These are phyloP conservation scores for Fonsecaea erecta DNA, from an alignment of 2,329 filamentous ascomycete species.

Conservation along the genomic window DNA sequence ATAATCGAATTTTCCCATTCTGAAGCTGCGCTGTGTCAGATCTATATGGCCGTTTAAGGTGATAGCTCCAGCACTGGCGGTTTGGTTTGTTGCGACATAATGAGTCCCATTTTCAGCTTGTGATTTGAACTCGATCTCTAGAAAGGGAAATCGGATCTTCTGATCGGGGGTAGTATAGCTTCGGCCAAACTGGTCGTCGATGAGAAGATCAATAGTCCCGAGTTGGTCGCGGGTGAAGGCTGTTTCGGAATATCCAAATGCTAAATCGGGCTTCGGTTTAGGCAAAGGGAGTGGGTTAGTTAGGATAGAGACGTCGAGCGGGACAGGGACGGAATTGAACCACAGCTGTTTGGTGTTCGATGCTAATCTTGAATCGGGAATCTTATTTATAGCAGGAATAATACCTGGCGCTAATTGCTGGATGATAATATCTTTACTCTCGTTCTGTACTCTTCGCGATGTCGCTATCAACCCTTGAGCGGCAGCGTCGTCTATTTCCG, in stretches of 20 bases:
- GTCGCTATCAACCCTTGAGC: no score
- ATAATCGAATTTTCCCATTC: slow-evolving; percentile 21
- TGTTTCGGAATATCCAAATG: slow-evolving; percentile 30
- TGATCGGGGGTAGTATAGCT: slow-evolving; percentile 28
- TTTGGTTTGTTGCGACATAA: slow-evolving; percentile 30
- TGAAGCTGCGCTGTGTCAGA: slow-evolving; percentile 25
- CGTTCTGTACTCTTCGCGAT: slow-evolving; percentile 16
- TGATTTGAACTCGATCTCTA: slow-evolving; percentile 29
- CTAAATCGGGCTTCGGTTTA: slow-evolving; percentile 24
- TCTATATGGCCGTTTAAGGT: slow-evolving; percentile 25
- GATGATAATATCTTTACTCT: slow-evolving; percentile 11
- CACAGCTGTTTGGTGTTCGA: slow-evolving; percentile 18
- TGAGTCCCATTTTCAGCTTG: slow-evolving; percentile 26
- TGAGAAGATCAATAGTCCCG: slow-evolving; percentile 22
- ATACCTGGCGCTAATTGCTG: slow-evolving; percentile 14
- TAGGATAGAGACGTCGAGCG: neutral
- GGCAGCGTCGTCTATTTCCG: slow-evolving; percentile 26
- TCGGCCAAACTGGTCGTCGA: slow-evolving; percentile 23
- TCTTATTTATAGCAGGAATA: slow-evolving; percentile 17
- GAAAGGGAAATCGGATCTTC: slow-evolving; percentile 27
- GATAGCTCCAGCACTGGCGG: slow-evolving; percentile 28
- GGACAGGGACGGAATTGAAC: slow-evolving; percentile 27
- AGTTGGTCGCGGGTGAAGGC: slow-evolving; percentile 28
- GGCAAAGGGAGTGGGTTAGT: slow-evolving; percentile 24
- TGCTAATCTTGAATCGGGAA: slow-evolving; percentile 21